Conservation (phyloP, 2,329 filamentous ascomycete species). For the Xylogone sp. region DNA sequence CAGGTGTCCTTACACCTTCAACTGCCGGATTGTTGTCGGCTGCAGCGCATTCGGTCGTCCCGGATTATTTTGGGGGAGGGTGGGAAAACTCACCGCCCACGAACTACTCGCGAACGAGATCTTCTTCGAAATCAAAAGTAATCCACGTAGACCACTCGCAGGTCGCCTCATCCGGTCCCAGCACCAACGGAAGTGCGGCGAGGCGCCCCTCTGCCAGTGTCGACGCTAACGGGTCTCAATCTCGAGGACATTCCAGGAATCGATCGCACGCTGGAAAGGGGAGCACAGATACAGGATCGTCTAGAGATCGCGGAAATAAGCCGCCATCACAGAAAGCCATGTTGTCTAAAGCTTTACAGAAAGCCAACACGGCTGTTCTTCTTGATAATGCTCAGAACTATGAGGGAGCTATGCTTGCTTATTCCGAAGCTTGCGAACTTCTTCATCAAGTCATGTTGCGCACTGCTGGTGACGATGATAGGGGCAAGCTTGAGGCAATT, state of each 20-base stretch:
- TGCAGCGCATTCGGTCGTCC: constrained; percentile 22
- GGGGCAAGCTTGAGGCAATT: constrained; percentile 88
- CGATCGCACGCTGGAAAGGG: constrained; percentile 42
- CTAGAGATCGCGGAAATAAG: constrained; percentile 28
- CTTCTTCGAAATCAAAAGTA: constrained; percentile 15
- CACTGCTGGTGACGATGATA: constrained; percentile 81
- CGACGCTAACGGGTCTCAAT: constrained; percentile 6
- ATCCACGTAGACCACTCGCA: constrained; percentile 15
- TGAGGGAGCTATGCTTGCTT: constrained; percentile 84
- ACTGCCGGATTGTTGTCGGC: constrained; percentile 29
- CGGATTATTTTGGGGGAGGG: constrained; percentile 26
- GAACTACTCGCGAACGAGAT: constrained; percentile 18
- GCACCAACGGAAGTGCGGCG: constrained; percentile 2
- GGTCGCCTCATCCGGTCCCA: constrained; percentile 7
- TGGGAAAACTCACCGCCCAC: constrained; percentile 22
- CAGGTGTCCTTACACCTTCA: constrained; percentile 24
- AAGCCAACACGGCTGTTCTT: constrained; percentile 92
- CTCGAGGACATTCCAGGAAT: constrained; percentile 38
- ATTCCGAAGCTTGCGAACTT: constrained; percentile 84
- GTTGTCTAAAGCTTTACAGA: constrained; percentile 91
- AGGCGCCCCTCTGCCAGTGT: constrained; percentile 9
- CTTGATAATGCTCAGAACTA: constrained; percentile 96
- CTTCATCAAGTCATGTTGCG: constrained; percentile 83
- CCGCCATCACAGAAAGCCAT: constrained; percentile 85
- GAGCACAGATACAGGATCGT: constrained; percentile 39